Percentiles rank a stretch among this genome's conserved stretches.
Evolutionary conservation across 805 yeast species (phyloP).

Genomic region (Candida pini): DNA sequence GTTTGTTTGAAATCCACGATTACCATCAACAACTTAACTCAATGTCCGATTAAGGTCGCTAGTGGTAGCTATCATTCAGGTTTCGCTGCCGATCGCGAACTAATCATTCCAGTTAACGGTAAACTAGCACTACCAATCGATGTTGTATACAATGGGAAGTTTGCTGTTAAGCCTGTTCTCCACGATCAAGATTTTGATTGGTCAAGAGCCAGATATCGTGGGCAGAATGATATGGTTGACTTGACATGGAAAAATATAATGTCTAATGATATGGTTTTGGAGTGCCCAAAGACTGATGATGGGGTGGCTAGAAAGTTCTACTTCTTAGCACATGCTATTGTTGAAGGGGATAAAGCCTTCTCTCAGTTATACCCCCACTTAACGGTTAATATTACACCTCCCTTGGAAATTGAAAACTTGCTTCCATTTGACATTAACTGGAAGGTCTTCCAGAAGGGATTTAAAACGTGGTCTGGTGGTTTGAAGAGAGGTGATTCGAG

Average conservation of each 20-base stretch:
- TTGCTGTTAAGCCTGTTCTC: constrained; percentile 59
- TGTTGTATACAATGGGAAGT: constrained; percentile 49
- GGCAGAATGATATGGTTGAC: constrained; percentile 10
- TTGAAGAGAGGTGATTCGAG: constrained; percentile 62
- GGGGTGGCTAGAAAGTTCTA: constrained; percentile 36
- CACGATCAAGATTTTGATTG: constrained; percentile 51
- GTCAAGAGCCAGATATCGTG: constrained; percentile 45
- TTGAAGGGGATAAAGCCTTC: constrained; percentile 61
- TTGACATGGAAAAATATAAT: constrained; percentile 62
- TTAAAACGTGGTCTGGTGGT: constrained; percentile 59
- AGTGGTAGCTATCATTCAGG: constrained; percentile 29
- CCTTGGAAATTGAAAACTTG: constrained; percentile 77
- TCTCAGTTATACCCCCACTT: constrained; percentile 79
- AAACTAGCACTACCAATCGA: constrained; percentile 71
- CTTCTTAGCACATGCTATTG: constrained; percentile 68
- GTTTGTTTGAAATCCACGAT: constrained; percentile 76
- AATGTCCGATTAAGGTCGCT: constrained; percentile 45
- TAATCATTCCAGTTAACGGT: constrained; percentile 48
- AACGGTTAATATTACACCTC: constrained; percentile 73
- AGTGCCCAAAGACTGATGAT: constrained; percentile 45
- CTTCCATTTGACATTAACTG: constrained; percentile 78
- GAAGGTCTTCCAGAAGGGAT: constrained; percentile 69
- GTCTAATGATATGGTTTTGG: constrained; percentile 45
- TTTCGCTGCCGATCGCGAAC: constrained; percentile 25
- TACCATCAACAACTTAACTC: constrained; percentile 60